Evolutionary conservation across 2,329 filamentous ascomycete species (phyloP), one percentile per base, ranked within the genome.

Genomic region (Penicillium fuscoglaucum): DNA sequence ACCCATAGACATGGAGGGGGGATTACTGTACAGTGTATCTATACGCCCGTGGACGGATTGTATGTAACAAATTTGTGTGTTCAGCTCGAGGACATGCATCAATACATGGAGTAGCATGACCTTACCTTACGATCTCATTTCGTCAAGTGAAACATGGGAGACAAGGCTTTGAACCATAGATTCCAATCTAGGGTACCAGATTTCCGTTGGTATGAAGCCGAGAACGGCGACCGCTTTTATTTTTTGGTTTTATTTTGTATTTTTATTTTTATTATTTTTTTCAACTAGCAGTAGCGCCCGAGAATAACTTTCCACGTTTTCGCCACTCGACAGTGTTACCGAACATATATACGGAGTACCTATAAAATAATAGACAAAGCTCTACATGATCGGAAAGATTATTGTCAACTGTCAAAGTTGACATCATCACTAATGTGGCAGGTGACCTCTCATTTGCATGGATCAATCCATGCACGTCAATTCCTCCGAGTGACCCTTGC

Each of bases 1-100:
- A 72, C 72, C 72, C 72, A 68, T 73, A 66, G 71, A 70, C 67
- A 69, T 73, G 71, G 72, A 72, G 62, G 68, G 69, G 70, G 71
- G 65, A 62, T 60, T 60, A 48, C 47, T 59, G 28, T 55, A 55
- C 28, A 31, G 26, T 47, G 41, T 53, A 48, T 39, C 45, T 48
- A 48, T 48, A 48, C 45, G 8, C 15, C 13, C 41, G 24, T 28
- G 43, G 26, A 45, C 43, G 13, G 15, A 33, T 24, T 26, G 26
- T 51, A 33, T 45, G 31, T n/a, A 45, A 26, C 40, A 26, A 9
- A 17, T 17, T 26, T 26, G 41, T n/a, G 28, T 26, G 48, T 28
- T n/a, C 21, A 50, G 26, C 6, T n/a, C 21, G 39, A 33, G 13
- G n/a, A 37, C 26, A 21, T 35, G 15, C 39, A 46, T 52, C 6